Evolutionary conservation across 2,329 filamentous ascomycete species (phyloP).

Genomic region (Emericellopsis cladophorae): DNA sequence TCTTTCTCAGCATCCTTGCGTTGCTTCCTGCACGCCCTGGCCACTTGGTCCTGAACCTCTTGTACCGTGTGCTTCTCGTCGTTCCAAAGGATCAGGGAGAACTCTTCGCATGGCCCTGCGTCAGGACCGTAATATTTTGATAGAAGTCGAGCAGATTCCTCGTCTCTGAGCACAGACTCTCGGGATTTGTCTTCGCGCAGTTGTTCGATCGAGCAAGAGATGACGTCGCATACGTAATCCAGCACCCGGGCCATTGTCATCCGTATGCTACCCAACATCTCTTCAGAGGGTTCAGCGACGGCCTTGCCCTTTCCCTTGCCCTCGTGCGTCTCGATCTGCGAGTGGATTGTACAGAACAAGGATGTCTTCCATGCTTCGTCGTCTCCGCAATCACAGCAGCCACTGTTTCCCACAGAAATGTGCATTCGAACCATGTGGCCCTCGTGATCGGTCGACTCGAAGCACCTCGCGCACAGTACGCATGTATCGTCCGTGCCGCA

Average conservation of each 20-base stretch:
- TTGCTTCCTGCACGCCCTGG: slow-evolving; percentile 70
- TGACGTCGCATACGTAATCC: slow-evolving; percentile 95
- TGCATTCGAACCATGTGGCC: slow-evolving; percentile 85
- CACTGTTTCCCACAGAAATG: slow-evolving; percentile 80
- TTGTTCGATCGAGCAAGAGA: slow-evolving; percentile 95
- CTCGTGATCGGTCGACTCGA: slow-evolving; percentile 88
- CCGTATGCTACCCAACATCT: slow-evolving; percentile 64
- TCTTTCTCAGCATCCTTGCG: slow-evolving; percentile 56
- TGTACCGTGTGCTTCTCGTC: slow-evolving; percentile 95
- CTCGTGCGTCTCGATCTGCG: slow-evolving; percentile 36
- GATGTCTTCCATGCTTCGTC: slow-evolving; percentile 85
- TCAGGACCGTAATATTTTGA: slow-evolving; percentile 56
- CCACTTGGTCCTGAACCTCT: slow-evolving; percentile 83
- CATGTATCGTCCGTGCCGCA: slow-evolving; percentile 93
- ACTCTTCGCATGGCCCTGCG: slow-evolving; percentile 41
- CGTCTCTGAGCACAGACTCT: slow-evolving; percentile 70
- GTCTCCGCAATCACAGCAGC: slow-evolving; percentile 96
- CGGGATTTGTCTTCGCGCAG: slow-evolving; percentile 74
- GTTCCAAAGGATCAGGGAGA: slow-evolving; percentile 85
- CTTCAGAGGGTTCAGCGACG: slow-evolving; percentile 51
- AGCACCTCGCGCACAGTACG: slow-evolving; percentile 86
- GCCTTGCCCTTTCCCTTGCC: slow-evolving; percentile 50
- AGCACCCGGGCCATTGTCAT: slow-evolving; percentile 77
- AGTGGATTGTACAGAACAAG: slow-evolving; percentile 89
- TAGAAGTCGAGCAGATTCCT: slow-evolving; percentile 63